Conservation (phyloP, 352 stramenopile genomes). For the Phytophthora brassicae region DNA sequence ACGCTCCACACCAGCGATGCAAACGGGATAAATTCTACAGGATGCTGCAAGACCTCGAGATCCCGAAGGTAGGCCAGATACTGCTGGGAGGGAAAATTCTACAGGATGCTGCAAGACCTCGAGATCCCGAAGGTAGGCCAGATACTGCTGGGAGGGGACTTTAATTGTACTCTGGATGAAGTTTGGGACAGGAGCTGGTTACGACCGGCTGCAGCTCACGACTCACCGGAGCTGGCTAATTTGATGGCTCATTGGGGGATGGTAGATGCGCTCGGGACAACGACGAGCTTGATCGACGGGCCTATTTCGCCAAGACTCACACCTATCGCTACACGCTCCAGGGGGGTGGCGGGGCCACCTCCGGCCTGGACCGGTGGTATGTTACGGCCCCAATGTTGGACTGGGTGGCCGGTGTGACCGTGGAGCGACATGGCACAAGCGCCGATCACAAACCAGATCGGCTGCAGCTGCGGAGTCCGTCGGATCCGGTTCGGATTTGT, state of each 20-base stretch:
- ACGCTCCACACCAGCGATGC: too few species aligned
- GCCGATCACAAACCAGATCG: background rate
- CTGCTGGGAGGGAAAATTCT: too few species aligned
- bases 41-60: too few species aligned
- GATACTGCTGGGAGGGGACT: background rate
- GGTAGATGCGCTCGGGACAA: background rate
- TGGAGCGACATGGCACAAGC: background rate
- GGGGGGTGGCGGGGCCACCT: background rate
- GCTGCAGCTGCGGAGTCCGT: background rate
- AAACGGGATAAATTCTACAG: too few species aligned
- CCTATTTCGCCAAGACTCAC: background rate
- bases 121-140: background rate
- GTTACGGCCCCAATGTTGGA: background rate
- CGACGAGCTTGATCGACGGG: background rate
- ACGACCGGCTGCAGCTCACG: background rate
- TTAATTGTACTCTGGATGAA: background rate
- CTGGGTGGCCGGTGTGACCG: background rate
- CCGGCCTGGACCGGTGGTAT: constrained; percentile 3
- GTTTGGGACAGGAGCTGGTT: background rate
- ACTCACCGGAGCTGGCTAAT: background rate
- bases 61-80: too few species aligned
- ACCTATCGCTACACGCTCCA: background rate
- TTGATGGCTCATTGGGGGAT: background rate
- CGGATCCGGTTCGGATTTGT: background rate
- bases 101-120: too few species aligned